Evolutionary conservation across 1,284 basidiomycete species (phyloP).

Genomic region (Sphagnurus paluster): DNA sequence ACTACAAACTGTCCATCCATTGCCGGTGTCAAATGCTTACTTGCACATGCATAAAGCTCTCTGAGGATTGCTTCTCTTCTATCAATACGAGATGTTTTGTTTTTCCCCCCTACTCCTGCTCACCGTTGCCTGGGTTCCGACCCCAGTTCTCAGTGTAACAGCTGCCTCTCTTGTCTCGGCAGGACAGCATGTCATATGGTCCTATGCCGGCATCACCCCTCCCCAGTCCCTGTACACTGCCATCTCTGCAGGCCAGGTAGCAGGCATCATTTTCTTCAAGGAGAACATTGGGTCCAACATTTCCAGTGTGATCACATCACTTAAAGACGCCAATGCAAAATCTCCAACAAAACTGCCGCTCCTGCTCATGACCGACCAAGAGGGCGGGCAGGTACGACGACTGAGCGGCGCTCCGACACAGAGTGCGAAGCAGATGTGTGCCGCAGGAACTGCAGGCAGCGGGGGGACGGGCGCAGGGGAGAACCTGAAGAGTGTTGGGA

Average conservation of each 20-base stretch:
- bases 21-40: neutral
- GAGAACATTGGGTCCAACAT: constrained; percentile 16
- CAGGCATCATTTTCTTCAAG: constrained; percentile 17
- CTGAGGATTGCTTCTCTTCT: too few species aligned
- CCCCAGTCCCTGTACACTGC: constrained; percentile 12
- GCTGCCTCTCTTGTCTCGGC: constrained; percentile 11
- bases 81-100: neutral
- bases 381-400: constrained; percentile 17
- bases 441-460: constrained; percentile 7
- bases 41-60: neutral
- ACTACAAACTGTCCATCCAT: neutral
- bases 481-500: constrained; percentile 15
- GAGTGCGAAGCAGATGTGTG: constrained; percentile 18
- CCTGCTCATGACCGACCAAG: constrained; percentile 19
- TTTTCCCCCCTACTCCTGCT: constrained; percentile 4
- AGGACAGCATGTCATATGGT: constrained; percentile 17
- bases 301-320: constrained; percentile 10
- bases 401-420: constrained; percentile 14
- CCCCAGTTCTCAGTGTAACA: constrained; percentile 5
- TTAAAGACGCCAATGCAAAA: constrained; percentile 14
- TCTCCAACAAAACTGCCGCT: constrained; percentile 14
- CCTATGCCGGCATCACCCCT: constrained; percentile 13
- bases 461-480: constrained; percentile 13
- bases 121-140: neutral
- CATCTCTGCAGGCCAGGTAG: constrained; percentile 15